phyloP scores from a whole-genome alignment of 2,329 filamentous ascomycete genomes.

The Phaeosphaeria sp. region DNA sequence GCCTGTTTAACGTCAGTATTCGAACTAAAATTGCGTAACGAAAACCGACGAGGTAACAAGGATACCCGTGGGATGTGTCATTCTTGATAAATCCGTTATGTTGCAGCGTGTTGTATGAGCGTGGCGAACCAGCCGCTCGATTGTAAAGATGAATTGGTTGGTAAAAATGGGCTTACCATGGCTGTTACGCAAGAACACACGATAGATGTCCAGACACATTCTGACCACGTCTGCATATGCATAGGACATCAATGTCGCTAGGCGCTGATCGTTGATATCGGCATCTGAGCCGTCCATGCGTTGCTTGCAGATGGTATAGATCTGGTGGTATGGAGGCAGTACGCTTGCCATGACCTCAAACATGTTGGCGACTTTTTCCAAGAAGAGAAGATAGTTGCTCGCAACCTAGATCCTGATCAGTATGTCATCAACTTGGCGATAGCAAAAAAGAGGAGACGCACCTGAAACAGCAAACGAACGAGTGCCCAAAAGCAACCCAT shows the following conservation, averaged over 20 bases:
- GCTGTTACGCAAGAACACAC: conserved; percentile 29
- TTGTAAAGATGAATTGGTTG: background rate
- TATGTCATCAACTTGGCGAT: background rate
- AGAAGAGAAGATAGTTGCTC: conserved; percentile 25
- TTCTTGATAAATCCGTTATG: background rate
- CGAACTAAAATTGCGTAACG: conserved; percentile 8
- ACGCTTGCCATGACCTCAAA: conserved; percentile 30
- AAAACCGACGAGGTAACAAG: background rate
- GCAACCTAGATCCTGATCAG: conserved; percentile 21
- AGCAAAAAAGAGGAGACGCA: conserved; percentile 10
- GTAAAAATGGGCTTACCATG: conserved; percentile 32
- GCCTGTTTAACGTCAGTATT: conserved; percentile 32
- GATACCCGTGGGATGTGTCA: background rate
- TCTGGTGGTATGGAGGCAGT: conserved; percentile 32
- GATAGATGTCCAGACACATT: conserved; percentile 34
- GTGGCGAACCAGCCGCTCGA: background rate
- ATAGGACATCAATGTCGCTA: conserved; percentile 30
- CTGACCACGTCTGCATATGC: conserved; percentile 36
- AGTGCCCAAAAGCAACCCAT: conserved; percentile 32
- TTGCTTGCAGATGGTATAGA: conserved; percentile 21
- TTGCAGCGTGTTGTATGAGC: background rate
- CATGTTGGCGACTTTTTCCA: conserved; percentile 33
- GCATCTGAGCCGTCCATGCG: conserved; percentile 6
- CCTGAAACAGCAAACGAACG: conserved; percentile 32
- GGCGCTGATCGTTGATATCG: conserved; percentile 13